Percentiles rank a stretch among this genome's conserved stretches.
These are phyloP conservation scores for Solanum boliviense DNA, from an alignment of 257 asterid species.

Conservation along the genomic window DNA sequence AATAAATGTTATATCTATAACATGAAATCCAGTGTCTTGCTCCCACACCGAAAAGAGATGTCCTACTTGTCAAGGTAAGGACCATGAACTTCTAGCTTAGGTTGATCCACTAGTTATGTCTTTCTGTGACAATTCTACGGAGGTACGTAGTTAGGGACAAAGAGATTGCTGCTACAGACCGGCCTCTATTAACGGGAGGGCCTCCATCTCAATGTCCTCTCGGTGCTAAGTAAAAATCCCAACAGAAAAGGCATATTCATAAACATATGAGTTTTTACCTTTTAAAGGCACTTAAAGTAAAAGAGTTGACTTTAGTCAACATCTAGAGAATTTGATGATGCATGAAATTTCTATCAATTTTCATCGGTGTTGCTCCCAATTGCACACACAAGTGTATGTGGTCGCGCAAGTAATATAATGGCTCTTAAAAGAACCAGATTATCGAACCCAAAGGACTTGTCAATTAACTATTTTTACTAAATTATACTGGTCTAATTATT, in stretches of 20 bases:
- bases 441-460: no score
- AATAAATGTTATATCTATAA: no score
- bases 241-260: not conserved
- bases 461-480: no score
- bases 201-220: not conserved
- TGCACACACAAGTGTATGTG: no score
- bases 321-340: not conserved
- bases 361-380: not conserved
- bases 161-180: not conserved
- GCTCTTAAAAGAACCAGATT: no score
- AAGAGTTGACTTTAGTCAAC: not conserved
- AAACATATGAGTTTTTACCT: not conserved
- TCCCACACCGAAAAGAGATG: not conserved
- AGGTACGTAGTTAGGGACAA: not conserved
- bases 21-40: not conserved
- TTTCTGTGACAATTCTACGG: no score
- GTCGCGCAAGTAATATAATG: no score
- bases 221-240: not conserved
- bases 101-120: not conserved
- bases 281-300: not conserved
- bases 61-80: not conserved
- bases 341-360: no score
- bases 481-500: no score
- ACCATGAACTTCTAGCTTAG: not conserved
- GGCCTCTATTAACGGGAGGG: not conserved